Percentiles rank a stretch among this genome's conserved stretches.
Conservation (phyloP, 768 basidiomycete genomes). For the Hypsizygus marmoreus region DNA sequence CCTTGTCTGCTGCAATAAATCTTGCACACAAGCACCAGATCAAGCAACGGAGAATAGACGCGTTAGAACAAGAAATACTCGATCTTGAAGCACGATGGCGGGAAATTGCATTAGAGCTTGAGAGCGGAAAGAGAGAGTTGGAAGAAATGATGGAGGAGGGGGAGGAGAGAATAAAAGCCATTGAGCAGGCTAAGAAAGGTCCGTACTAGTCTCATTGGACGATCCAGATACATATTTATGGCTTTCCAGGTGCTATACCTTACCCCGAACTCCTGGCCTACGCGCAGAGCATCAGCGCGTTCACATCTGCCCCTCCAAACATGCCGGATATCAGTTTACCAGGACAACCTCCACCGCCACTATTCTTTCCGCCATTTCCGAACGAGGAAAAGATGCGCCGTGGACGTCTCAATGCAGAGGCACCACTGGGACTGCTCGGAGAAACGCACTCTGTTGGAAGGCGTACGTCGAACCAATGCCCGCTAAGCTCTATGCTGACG, state of each 20-base stretch:
- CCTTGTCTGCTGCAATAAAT: conserved; percentile 65
- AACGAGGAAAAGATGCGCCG: conserved; percentile 91
- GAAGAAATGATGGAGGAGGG: conserved; percentile 74
- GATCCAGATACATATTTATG: neutral
- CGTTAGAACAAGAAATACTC: conserved; percentile 69
- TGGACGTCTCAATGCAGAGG: conserved; percentile 78
- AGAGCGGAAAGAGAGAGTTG: conserved; percentile 66
- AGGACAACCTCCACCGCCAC: conserved; percentile 72
- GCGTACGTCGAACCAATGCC: conserved; percentile 44
- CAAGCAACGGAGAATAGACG: conserved; percentile 74
- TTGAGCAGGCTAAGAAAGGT: conserved; percentile 76
- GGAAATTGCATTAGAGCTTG: conserved; percentile 64
- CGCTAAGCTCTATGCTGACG: conserved; percentile 5
- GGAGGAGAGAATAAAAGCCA: conserved; percentile 68
- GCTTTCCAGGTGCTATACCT: conserved; percentile 64
- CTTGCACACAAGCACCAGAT: conserved; percentile 72
- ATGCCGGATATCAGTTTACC: conserved; percentile 75
- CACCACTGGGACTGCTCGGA: conserved; percentile 73
- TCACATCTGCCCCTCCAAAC: conserved; percentile 87
- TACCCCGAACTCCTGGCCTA: conserved; percentile 84
- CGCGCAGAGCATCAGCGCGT: conserved; percentile 81
- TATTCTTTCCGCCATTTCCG: conserved; percentile 90
- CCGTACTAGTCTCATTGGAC: conserved; percentile 14
- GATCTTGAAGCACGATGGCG: conserved; percentile 70
- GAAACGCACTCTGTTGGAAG: conserved; percentile 83